phyloP scores from a whole-genome alignment of 192 early-diverging fungal species.

The Linnemannia zychae region DNA sequence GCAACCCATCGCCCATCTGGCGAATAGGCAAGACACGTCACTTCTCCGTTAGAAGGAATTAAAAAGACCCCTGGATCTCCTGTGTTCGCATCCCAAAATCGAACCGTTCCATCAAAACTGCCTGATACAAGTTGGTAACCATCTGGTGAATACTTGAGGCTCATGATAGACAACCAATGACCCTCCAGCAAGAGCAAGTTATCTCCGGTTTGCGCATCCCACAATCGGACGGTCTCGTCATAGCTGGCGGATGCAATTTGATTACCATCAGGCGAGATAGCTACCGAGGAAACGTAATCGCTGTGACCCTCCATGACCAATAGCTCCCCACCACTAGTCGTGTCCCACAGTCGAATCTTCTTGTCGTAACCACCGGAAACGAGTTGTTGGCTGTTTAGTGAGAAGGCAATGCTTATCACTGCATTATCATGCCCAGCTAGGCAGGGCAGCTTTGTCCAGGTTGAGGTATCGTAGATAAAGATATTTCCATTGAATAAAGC shows the following conservation, averaged over 20 bases:
- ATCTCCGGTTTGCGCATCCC: background rate
- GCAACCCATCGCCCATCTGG: background rate
- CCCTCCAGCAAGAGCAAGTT: background rate
- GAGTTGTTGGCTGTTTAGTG: background rate
- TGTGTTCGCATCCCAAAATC: background rate
- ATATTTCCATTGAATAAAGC: too few relatives aligned
- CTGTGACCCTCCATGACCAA: background rate
- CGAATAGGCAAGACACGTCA: background rate
- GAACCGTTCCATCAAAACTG: background rate
- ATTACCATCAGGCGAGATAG: background rate
- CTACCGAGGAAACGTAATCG: background rate
- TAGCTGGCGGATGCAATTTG: background rate
- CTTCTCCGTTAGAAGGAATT: too few relatives aligned
- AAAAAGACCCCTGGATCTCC: background rate
- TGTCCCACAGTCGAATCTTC: slow-evolving; percentile 1
- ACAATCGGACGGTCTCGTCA: background rate
- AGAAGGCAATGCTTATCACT: background rate
- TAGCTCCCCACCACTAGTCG: background rate
- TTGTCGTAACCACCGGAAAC: background rate
- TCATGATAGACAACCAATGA: background rate
- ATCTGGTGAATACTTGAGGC: background rate
- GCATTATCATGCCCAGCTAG: too few relatives aligned
- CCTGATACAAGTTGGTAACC: background rate
- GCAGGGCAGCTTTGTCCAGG: too few relatives aligned
- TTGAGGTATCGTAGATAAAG: too few relatives aligned